Percentiles rank a stretch among this genome's conserved stretches.
Conservation (phyloP, 2,329 filamentous ascomycete genomes). For the Venturia pyrina region DNA sequence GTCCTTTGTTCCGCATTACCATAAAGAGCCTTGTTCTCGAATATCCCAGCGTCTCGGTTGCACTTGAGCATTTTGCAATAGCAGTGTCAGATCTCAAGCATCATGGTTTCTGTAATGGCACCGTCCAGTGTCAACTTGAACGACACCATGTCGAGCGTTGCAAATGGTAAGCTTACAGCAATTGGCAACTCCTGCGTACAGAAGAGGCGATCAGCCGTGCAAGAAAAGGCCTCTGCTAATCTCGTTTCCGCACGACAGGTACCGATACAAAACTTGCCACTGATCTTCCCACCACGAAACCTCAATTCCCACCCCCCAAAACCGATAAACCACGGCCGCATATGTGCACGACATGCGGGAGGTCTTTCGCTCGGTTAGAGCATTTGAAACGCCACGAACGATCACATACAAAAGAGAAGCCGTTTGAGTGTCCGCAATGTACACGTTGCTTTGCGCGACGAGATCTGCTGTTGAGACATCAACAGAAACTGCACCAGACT, state of each 20-base stretch:
- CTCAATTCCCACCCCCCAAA: slow-evolving; percentile 69
- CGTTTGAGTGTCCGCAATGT: slow-evolving; percentile 94
- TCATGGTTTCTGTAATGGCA: slow-evolving; percentile 6
- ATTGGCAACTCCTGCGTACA: background rate
- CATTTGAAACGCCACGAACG: slow-evolving; percentile 95
- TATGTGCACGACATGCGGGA: slow-evolving; percentile 80
- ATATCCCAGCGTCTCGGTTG: background rate
- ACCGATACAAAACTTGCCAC: background rate
- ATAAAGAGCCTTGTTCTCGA: background rate
- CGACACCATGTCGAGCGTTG: background rate
- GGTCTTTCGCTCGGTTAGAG: slow-evolving; percentile 89
- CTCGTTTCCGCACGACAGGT: background rate
- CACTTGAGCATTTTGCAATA: background rate
- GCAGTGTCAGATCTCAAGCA: background rate
- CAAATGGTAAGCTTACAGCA: background rate
- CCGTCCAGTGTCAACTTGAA: background rate
- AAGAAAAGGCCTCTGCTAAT: background rate
- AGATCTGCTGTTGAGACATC: slow-evolving; percentile 84
- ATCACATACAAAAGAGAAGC: slow-evolving; percentile 98
- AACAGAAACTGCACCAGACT: slow-evolving; percentile 96
- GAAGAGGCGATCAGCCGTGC: background rate
- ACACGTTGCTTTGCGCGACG: slow-evolving; percentile 87
- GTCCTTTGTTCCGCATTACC: background rate
- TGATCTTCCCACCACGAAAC: background rate
- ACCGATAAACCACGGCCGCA: slow-evolving; percentile 96